Evolutionary conservation across 176 grass and related monocot genomes (phyloP).

Genomic region (Carex kokanica): DNA sequence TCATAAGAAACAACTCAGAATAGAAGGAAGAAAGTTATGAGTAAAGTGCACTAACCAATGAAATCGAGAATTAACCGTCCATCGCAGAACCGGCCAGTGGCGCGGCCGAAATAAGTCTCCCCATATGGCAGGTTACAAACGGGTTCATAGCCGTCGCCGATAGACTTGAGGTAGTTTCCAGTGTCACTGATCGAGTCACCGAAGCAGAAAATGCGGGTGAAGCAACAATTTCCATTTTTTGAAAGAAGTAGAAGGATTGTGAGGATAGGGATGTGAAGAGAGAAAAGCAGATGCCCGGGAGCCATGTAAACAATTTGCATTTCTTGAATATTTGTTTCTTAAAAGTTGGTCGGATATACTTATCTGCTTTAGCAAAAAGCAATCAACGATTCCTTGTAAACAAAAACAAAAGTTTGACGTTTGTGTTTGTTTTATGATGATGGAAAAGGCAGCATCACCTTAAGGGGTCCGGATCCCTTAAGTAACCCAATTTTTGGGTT

Average conservation of each 20-base stretch:
- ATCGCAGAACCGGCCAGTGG: conserved; percentile 64
- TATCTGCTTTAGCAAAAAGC: too few species aligned
- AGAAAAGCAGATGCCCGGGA: background rate
- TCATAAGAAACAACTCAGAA: background rate
- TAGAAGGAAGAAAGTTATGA: background rate
- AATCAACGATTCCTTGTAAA: too few species aligned
- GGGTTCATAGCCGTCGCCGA: conserved; percentile 5
- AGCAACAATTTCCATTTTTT: conserved; percentile 35
- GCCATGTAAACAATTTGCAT: too few species aligned
- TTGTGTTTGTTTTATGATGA: too few species aligned
- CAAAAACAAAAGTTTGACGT: too few species aligned
- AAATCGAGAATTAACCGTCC: conserved; percentile 88
- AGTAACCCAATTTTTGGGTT: too few species aligned
- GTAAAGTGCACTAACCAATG: conserved; percentile 44
- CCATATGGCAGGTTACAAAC: conserved; percentile 55
- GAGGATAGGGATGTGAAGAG: conserved; percentile 1
- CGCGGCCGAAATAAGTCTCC: conserved; percentile 51
- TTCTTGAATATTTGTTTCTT: too few species aligned
- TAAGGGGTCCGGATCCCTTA: too few species aligned
- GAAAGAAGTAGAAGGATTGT: conserved; percentile 10
- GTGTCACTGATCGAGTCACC: conserved; percentile 86
- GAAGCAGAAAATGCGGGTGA: conserved; percentile 79
- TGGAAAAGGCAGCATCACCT: too few species aligned
- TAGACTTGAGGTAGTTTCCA: conserved; percentile 51
- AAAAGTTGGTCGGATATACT: too few species aligned